These are phyloP conservation scores for Mrakia gelida DNA, from an alignment of 768 basidiomycete species.

Conservation along the genomic window DNA sequence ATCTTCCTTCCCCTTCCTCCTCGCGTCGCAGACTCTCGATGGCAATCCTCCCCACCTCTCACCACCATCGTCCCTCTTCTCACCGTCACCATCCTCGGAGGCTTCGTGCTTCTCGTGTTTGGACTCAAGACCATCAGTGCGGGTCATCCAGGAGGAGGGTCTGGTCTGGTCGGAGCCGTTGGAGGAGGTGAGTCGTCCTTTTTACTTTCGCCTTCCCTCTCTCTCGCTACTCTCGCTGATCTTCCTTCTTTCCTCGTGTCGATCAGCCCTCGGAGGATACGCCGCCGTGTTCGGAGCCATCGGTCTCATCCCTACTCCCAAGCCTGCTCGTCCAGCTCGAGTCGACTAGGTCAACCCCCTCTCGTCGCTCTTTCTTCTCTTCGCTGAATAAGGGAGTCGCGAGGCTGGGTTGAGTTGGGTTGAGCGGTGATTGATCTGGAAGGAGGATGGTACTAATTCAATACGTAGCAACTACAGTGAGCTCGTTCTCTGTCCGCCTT, in stretches of 20 bases:
- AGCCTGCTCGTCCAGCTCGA: neutral
- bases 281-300: slow-evolving; percentile 17
- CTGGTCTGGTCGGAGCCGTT: slow-evolving; percentile 18
- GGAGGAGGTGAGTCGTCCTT: slow-evolving; percentile 19
- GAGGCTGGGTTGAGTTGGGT: too few species aligned
- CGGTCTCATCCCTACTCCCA: slow-evolving; percentile 18
- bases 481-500: too few species aligned
- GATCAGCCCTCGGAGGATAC: slow-evolving; percentile 8
- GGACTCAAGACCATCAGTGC: slow-evolving; percentile 21
- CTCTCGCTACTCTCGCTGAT: neutral
- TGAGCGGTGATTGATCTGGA: too few species aligned
- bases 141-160: neutral
- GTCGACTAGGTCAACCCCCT: neutral
- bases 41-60: slow-evolving; percentile 19
- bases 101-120: slow-evolving; percentile 11
- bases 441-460: too few species aligned
- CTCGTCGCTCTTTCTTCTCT: too few species aligned
- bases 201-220: neutral
- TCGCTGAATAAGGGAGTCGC: too few species aligned
- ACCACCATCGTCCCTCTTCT: slow-evolving; percentile 26
- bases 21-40: slow-evolving; percentile 17
- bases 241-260: too few species aligned
- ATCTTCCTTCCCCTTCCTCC: neutral
- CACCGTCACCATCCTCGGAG: slow-evolving; percentile 20
- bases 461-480: too few species aligned